These are phyloP conservation scores for Botryotinia convoluta DNA, from an alignment of 2,329 filamentous ascomycete genomes.

Conservation along the genomic window DNA sequence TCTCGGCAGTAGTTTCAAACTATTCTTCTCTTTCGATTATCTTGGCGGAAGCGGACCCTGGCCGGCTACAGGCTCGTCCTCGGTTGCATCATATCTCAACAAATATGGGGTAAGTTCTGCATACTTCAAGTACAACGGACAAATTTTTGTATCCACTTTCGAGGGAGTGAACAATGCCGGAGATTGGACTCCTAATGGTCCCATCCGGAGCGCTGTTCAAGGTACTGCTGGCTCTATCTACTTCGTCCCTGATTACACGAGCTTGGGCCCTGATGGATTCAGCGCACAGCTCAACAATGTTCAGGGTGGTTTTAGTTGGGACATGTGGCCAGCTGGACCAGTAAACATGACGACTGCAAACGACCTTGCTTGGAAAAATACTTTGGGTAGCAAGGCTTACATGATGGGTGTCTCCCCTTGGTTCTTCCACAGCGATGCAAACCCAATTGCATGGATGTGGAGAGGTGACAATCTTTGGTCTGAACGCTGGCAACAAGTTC, in stretches of 20 bases:
- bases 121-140: constrained; percentile 41
- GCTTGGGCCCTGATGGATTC: constrained; percentile 38
- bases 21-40: constrained; percentile 41
- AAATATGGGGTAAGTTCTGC: constrained; percentile 37
- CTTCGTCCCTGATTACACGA: constrained; percentile 49
- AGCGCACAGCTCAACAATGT: constrained; percentile 36
- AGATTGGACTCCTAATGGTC: constrained; percentile 42
- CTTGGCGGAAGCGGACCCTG: constrained; percentile 33
- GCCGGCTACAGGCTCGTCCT: constrained; percentile 32
- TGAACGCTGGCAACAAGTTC: constrained; percentile 53
- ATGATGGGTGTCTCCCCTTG: constrained; percentile 59
- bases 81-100: constrained; percentile 34
- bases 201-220: constrained; percentile 40
- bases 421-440: constrained; percentile 59
- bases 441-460: constrained; percentile 62
- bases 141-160: constrained; percentile 52
- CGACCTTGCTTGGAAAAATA: constrained; percentile 43
- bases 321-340: constrained; percentile 44
- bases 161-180: constrained; percentile 45
- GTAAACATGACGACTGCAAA: constrained; percentile 39
- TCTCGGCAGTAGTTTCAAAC: constrained; percentile 29
- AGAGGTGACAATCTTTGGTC: constrained; percentile 60
- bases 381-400: constrained; percentile 42
- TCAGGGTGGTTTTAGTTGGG: constrained; percentile 44
- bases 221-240: constrained; percentile 37